These are phyloP conservation scores for Aspergillus pseudoglaucus DNA, from an alignment of 2,329 filamentous ascomycete species.

Conservation along the genomic window DNA sequence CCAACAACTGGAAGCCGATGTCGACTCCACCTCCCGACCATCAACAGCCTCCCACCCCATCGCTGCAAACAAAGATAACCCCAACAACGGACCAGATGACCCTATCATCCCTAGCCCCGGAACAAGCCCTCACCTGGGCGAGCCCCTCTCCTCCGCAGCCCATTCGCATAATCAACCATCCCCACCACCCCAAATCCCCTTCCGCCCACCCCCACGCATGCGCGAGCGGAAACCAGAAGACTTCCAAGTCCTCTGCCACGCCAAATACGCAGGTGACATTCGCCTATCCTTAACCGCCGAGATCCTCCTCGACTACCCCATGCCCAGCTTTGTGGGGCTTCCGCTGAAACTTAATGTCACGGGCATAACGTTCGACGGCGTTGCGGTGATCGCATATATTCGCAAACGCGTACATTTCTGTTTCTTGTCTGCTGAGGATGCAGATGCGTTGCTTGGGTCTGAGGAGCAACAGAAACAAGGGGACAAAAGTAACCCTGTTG, in stretches of 20 bases:
- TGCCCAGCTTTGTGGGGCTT: constrained; percentile 95
- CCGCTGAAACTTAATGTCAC: constrained; percentile 93
- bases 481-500: constrained; percentile 18
- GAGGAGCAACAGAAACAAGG: constrained; percentile 9
- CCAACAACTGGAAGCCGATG: neutral
- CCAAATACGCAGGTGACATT: constrained; percentile 82
- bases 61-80: constrained; percentile 16
- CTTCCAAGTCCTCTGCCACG: constrained; percentile 85
- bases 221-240: constrained; percentile 76
- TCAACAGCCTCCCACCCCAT: constrained; percentile 36
- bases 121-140: constrained; percentile 4
- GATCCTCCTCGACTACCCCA: constrained; percentile 93
- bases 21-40: constrained; percentile 33
- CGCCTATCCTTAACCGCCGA: constrained; percentile 85
- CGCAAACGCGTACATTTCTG: constrained; percentile 86
- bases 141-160: neutral
- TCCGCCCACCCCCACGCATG: constrained; percentile 43
- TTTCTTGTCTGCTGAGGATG: constrained; percentile 89
- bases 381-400: constrained; percentile 87
- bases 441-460: constrained; percentile 62
- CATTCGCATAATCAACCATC: neutral
- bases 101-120: constrained; percentile 22
- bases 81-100: constrained; percentile 7
- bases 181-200: neutral
- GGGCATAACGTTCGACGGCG: constrained; percentile 87